These are phyloP conservation scores for Polyplosphaeria fusca DNA, from an alignment of 495 filamentous ascomycete species.

Conservation along the genomic window DNA sequence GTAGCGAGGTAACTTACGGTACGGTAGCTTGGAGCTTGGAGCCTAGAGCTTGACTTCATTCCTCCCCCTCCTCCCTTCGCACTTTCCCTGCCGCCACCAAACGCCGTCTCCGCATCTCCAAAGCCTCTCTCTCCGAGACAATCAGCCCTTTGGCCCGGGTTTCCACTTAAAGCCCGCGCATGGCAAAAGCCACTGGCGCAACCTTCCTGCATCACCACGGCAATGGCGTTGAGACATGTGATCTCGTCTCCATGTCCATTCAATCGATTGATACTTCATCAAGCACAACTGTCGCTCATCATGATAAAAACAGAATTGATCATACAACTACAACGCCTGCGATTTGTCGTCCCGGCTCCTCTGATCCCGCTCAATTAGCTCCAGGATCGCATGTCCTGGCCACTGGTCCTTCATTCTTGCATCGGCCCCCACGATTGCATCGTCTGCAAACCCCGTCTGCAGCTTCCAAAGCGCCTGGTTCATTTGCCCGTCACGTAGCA, in stretches of 20 bases:
- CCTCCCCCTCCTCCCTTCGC: too few species aligned
- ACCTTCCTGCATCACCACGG: background rate
- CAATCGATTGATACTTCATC: too few species aligned
- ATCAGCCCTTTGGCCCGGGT: background rate
- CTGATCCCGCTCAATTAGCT: constrained; percentile 1
- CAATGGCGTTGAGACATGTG: background rate
- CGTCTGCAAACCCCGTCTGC: constrained; percentile 22
- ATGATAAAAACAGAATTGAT: too few species aligned
- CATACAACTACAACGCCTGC: too few species aligned
- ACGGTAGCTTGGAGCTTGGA: background rate
- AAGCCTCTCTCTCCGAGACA: background rate
- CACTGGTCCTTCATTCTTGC: background rate
- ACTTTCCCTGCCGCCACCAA: too few species aligned
- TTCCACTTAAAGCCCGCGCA: background rate
- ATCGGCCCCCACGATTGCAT: constrained; percentile 9
- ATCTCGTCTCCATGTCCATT: too few species aligned
- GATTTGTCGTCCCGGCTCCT: background rate
- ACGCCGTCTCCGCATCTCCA: too few species aligned
- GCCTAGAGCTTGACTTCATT: too few species aligned
- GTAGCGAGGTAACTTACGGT: background rate
- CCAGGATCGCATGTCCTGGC: background rate
- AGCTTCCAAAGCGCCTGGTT: constrained; percentile 23
- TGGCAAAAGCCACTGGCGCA: background rate
- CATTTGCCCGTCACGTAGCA: constrained; percentile 3
- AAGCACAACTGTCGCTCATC: too few species aligned